A percentile compares a stretch with the other conserved stretches of the same genome.
These are phyloP conservation scores for Xylaria palmicola DNA, from an alignment of 495 filamentous ascomycete species.

Conservation along the genomic window DNA sequence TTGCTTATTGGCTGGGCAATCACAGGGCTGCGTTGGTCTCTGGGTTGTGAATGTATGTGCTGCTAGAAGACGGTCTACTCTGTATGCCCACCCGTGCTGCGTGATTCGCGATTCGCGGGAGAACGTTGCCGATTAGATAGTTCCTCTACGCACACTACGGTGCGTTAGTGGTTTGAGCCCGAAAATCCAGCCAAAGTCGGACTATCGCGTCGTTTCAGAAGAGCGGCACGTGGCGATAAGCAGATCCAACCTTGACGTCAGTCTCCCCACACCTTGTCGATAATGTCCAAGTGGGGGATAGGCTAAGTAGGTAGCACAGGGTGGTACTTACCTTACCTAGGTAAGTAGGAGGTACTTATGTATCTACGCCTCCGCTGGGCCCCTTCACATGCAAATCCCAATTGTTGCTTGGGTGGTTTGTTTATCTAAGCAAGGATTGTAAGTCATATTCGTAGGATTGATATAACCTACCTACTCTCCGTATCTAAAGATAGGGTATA, in stretches of 20 bases:
- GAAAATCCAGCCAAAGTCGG: constrained; percentile 26
- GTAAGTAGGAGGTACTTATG: not conserved
- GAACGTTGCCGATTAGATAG: not conserved
- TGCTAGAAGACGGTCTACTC: too few relatives aligned
- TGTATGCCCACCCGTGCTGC: too few relatives aligned
- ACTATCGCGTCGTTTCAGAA: constrained; percentile 27
- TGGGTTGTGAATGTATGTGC: too few relatives aligned
- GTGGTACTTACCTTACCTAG: too few relatives aligned
- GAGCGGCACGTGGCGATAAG: constrained; percentile 33
- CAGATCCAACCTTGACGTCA: constrained; percentile 8
- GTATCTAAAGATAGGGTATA: too few relatives aligned
- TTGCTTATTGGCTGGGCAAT: not conserved
- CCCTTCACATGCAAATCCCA: too few relatives aligned
- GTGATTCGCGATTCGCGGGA: not conserved
- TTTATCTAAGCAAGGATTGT: too few relatives aligned
- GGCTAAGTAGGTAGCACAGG: not conserved
- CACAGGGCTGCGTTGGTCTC: not conserved
- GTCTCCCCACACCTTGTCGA: not conserved
- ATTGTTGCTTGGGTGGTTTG: too few relatives aligned
- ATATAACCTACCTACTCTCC: too few relatives aligned
- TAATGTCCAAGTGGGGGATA: not conserved
- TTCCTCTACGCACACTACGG: not conserved
- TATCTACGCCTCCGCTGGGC: not conserved
- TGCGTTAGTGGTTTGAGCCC: constrained; percentile 2
- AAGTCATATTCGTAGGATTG: too few relatives aligned